Evolutionary conservation across 2,329 filamentous ascomycete species (phyloP), one percentile per base, ranked within the genome.

Genomic region (Fusarium tricinctum): DNA sequence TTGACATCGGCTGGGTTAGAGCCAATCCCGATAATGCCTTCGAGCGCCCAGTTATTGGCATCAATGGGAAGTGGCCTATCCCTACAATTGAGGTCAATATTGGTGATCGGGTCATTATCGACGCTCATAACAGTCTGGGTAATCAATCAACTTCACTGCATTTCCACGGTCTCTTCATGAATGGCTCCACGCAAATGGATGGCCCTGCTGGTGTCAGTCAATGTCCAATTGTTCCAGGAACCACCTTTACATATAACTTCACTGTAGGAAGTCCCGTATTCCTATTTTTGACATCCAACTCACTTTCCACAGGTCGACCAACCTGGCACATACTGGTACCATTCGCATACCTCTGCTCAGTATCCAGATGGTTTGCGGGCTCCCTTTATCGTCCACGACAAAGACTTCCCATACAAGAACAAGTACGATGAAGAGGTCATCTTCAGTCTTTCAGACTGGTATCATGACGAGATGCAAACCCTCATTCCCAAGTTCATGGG

Each of bases 261-360:
- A 90, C 84, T 2, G 87, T 91, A 74, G 76, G 77, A 55, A 42
- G 44, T 20, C n/a, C 14, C 22, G 7, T 20, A 9, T 42, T 2
- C 38, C 26, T 26, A 6, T 42, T 22, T 19, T 4, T 6, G 8
- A 2, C 6, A 43, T 40, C 38, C 67, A 26, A 72, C 56, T 23
- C 14, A 15, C 15, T 17, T 8, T n/a, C 6, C 28, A 28, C 47
- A 85, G 90, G 77, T 85, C 55, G 74, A 88, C 48, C 90, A 92
- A 80, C 84, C 89, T 0, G 92, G 91, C 28, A 92, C 91, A 2
- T 94, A 92, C 77, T 94, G 91, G 92, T 94, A 94, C 70, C 91
- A 93, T 75, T 91, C 88, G 6, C 91, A 93, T 74, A 84, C 84
- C 22, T 82, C 84, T 64, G 88, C 85, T 23, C 90, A 92, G 75